Evolutionary conservation across 2,329 filamentous ascomycete species (phyloP), one percentile per base, ranked within the genome.

Genomic region (Rhytidhysteron rufulum): DNA sequence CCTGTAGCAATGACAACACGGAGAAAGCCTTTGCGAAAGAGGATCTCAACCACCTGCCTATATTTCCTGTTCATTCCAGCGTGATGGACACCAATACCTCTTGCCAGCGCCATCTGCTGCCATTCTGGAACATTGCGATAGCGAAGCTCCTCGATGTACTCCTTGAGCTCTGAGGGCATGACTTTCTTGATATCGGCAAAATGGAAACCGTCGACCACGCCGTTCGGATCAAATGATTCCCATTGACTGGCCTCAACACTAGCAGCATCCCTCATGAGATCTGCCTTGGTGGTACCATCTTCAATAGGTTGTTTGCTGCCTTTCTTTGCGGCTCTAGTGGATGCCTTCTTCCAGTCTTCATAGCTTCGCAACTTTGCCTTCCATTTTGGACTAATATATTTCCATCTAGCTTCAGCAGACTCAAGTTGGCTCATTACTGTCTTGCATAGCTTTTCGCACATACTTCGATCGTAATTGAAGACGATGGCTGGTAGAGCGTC

Each of bases 61-160:
- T 90, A 90, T 46, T 79, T 79, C 35, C 84, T 74, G 56, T 89
- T 90, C 81, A 90, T 80, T 65, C 86, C 86, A 15, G 85, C 78
- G 55, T 91, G 87, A 65, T 91, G 86, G 5, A 90, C 78, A 22
- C 83, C 87, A 15, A 91, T 71, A 16, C 87, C 86, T 40, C 86
- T 72, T 42, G 70, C 69, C 1, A 91, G 69, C 2, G 80, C 79
- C 8, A 75, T 66, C 16, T 87, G 71, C 7, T 89, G 59, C 47
- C 71, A 71, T 9, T 71, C 66, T 0, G 68, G 58, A 16, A 83
- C 68, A 11, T 70, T 65, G 36, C 75, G 75, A 33, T 65, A 62
- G n/a, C 67, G 62, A 4, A 87, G 65, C 20, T 77, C 67, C 13
- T 65, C 52, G 13, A 81, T 64, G 43, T 78, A 74, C 2, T 69